Base-by-base conservation (phyloP, 2,329 filamentous ascomycete species). In the Magnaporthiopsis poae region DNA sequence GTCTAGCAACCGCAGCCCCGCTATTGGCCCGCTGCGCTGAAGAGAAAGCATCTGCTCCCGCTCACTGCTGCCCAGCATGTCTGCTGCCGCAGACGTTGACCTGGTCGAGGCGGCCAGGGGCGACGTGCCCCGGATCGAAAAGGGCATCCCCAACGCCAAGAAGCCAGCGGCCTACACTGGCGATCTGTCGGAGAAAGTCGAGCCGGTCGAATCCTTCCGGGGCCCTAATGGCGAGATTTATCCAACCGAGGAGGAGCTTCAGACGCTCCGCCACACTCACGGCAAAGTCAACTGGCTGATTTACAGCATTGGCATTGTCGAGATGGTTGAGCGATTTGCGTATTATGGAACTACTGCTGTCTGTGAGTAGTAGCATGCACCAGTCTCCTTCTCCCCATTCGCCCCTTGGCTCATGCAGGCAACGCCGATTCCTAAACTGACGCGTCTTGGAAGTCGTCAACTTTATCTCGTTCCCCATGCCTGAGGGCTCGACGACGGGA, bases 321-420 rank as follows among this genome's bases (percentile, higher is more conserved):
- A 92, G 77, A 79, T 91, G 67, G 90, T 87, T 78, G 90, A 92
- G 78, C 87, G 89, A 62, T 91, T 90, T 77, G 89, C 87, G 18
- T 92, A 91, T 83, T 91, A 92, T 73, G 90, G 89, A 66, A 88
- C 87, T 5, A 84, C 85, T 60, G 82, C 88, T 39, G 80, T 90
- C 36, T 65, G 60, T 56, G 60, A 61, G 62, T 67, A 56, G 62
- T 65, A 61, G 5, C 46, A 25, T 4, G n/a, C 5, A 13, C 46
- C 3, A 4, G 21, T 56, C 11, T 35, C 9, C 21, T 25, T 36
- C 18, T 39, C 31, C 12, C 31, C 31, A 36, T 9, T n/a, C 21
- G 12, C 12, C 27, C 7, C 60, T 8, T 27, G 3, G 60, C 27
- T 3, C 5, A 18, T 5, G 31, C 2, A 7, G n/a, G 4, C 60